Evolutionary conservation across 805 yeast genomes (phyloP).

Genomic region (Candida dajiaensis): DNA sequence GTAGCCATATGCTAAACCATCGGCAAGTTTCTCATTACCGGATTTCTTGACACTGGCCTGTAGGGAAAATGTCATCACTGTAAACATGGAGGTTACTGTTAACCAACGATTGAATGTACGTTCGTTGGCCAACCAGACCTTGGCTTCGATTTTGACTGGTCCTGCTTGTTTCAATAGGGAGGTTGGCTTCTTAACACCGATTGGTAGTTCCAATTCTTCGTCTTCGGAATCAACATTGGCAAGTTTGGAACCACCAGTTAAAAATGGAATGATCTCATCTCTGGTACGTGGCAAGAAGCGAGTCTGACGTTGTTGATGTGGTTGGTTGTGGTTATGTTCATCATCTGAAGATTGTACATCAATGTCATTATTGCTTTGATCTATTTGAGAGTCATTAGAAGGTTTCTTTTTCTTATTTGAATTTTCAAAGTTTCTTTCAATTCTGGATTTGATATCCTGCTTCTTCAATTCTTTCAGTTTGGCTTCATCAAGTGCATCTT

Average conservation of each 20-base stretch:
- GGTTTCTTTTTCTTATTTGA: neutral
- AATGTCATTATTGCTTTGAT: neutral
- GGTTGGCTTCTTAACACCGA: constrained; percentile 83
- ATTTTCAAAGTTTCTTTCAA: constrained; percentile 26
- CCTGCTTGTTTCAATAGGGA: constrained; percentile 80
- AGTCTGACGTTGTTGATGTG: constrained; percentile 1
- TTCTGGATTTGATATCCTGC: constrained; percentile 31
- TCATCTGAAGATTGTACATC: constrained; percentile 52
- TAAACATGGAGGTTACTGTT: constrained; percentile 77
- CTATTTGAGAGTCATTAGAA: neutral
- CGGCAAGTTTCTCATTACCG: constrained; percentile 58
- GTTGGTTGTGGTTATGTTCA: constrained; percentile 16
- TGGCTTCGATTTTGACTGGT: constrained; percentile 91
- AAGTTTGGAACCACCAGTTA: constrained; percentile 36
- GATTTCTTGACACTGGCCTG: constrained; percentile 70
- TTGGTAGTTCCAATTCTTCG: constrained; percentile 79
- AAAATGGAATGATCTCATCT: constrained; percentile 30
- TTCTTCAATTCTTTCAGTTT: constrained; percentile 46
- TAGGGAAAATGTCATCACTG: constrained; percentile 79
- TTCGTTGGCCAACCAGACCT: constrained; percentile 98
- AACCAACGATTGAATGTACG: constrained; percentile 96
- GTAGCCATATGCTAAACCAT: constrained; percentile 67
- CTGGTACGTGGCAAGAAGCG: constrained; percentile 25
- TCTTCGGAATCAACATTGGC: constrained; percentile 77
- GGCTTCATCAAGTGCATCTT: constrained; percentile 68